Percentiles rank a stretch among this genome's conserved stretches.
phyloP scores from a whole-genome alignment of 768 basidiomycete species.

The Tricholomella constricta region DNA sequence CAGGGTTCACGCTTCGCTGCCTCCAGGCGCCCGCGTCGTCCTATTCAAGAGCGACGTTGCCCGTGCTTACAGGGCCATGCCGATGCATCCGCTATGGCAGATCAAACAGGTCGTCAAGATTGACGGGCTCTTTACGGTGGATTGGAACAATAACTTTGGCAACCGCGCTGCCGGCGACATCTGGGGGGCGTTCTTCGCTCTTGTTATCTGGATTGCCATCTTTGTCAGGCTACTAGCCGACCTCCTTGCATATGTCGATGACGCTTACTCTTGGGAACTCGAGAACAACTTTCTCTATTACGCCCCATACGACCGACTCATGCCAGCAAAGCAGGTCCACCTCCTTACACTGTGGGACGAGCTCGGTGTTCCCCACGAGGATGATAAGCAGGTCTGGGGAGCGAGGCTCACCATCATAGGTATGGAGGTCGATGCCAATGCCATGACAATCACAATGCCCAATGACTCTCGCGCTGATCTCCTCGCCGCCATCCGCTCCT shows the following conservation, averaged over 20 bases:
- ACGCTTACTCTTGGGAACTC: conserved; percentile 26
- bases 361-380: conserved; percentile 41
- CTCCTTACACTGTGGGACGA: too few species aligned
- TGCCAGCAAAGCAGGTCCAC: too few species aligned
- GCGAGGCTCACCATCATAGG: conserved; percentile 36
- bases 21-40: neutral
- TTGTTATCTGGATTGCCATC: conserved; percentile 37
- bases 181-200: conserved; percentile 26
- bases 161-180: conserved; percentile 23
- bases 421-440: conserved; percentile 35
- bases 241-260: conserved; percentile 34
- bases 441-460: conserved; percentile 29
- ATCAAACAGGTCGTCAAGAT: conserved; percentile 36
- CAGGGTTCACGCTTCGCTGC: neutral
- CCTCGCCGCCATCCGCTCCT: conserved; percentile 6
- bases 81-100: conserved; percentile 31
- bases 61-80: conserved; percentile 34
- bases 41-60: conserved; percentile 42
- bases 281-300: conserved; percentile 26
- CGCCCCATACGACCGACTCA: conserved; percentile 21
- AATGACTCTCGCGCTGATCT: conserved; percentile 6
- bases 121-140: conserved; percentile 27
- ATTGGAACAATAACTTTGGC: conserved; percentile 36
- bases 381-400: conserved; percentile 40
- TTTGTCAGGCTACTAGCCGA: conserved; percentile 14